These are phyloP conservation scores for Pichia occidentalis DNA, from an alignment of 805 yeast genomes.

Conservation along the genomic window DNA sequence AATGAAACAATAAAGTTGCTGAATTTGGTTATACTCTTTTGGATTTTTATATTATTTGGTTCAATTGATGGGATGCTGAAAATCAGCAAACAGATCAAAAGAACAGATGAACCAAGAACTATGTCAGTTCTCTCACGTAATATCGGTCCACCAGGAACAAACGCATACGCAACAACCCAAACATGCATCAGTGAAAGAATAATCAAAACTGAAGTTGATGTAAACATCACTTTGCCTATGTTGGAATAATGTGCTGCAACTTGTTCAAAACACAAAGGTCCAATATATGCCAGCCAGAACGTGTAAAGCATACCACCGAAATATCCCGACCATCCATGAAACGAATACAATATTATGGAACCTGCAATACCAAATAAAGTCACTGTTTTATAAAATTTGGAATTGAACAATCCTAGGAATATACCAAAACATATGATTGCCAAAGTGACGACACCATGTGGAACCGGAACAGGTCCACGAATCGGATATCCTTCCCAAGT, in stretches of 20 bases:
- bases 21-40: constrained; percentile 15
- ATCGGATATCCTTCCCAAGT: constrained; percentile 94
- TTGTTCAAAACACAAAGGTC: constrained; percentile 55
- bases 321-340: constrained; percentile 66
- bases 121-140: constrained; percentile 85
- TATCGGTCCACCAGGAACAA: constrained; percentile 89
- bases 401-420: constrained; percentile 36
- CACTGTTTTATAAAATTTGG: constrained; percentile 13
- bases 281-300: constrained; percentile 54
- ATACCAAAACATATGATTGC: constrained; percentile 53
- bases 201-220: constrained; percentile 44
- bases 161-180: constrained; percentile 97
- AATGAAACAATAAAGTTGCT: constrained; percentile 30
- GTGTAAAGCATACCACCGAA: constrained; percentile 62
- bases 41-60: background rate
- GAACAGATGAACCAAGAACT: constrained; percentile 52
- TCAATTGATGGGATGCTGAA: constrained; percentile 18
- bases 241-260: constrained; percentile 31
- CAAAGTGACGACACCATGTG: constrained; percentile 69
- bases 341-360: constrained; percentile 42
- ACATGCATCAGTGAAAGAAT: constrained; percentile 72
- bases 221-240: constrained; percentile 47
- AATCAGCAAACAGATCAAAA: constrained; percentile 45
- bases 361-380: constrained; percentile 41
- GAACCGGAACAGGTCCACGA: constrained; percentile 80